Evolutionary conservation across 257 asterid species (phyloP).

Genomic region (Solanum habrochaites): DNA sequence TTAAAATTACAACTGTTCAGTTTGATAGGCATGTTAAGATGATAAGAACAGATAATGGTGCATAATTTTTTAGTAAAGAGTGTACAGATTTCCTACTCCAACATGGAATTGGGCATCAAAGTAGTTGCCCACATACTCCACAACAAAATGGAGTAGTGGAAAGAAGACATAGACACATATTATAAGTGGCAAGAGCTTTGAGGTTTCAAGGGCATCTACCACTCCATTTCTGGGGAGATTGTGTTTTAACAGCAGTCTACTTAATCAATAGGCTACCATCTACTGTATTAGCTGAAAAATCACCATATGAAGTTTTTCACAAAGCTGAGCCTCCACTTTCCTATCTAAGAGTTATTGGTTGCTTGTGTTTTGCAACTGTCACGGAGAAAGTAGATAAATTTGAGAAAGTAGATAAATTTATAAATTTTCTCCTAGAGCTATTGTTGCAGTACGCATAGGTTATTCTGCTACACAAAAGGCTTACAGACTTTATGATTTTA

Average conservation of each 20-base stretch:
- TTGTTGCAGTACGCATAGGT: neutral
- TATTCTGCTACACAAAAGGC: neutral
- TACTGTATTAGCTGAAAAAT: neutral
- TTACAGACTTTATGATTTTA: neutral
- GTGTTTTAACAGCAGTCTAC: neutral
- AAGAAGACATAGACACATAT: neutral
- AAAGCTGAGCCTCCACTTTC: accelerated
- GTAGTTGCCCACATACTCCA: neutral
- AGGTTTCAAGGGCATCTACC: neutral
- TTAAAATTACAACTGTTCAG: neutral
- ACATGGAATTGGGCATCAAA: neutral
- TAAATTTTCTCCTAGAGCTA: no score
- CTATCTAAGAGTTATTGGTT: neutral
- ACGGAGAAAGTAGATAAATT: neutral
- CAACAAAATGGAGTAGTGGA: neutral
- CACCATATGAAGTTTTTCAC: neutral
- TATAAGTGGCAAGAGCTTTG: neutral
- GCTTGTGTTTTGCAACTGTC: neutral
- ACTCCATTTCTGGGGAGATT: neutral
- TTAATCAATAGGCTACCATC: neutral
- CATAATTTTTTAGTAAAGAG: neutral
- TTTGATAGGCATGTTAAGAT: neutral
- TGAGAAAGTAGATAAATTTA: no score
- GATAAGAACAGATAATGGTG: neutral
- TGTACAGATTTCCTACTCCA: neutral